Evolutionary conservation across 371 early-diverging fungal genomes (phyloP), one percentile per base, ranked within the genome.

Genomic region (Rhizopus arrhizus): DNA sequence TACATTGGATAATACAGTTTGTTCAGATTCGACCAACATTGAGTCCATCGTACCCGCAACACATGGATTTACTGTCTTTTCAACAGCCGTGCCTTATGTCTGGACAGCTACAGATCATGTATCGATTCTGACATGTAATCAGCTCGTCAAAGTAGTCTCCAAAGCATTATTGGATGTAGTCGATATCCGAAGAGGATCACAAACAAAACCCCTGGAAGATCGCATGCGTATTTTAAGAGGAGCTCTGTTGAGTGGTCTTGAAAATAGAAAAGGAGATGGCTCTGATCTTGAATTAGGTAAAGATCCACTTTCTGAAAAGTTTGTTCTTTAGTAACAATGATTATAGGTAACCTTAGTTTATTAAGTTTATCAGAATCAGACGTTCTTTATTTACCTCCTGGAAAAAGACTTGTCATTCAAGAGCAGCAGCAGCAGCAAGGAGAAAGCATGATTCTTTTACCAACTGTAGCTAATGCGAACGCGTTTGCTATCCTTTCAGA

Each of bases 101-200:
- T 98, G 98, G 98, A 85, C 91, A 10, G 84, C 91, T 3, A 82
- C 89, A 22, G 97, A 96, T 66, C 98, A 98, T 73, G 84, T 89
- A 29, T 85, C 89, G 15, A 90, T 95, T 56, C 73, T 96, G 56
- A 97, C 97, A 87, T 98, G 97, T 65, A 90, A 90, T 58, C 98
- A 97, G 72, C 75, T 97, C 42, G 89, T 89, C 10, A 77, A 77
- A 11, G 81, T 82, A 8, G 63, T 91, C 13, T 81, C 88, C 4
- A 73, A 72, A 12, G 69, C 86, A 29, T 62, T 92, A 65, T 51
- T 88, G 10, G 82, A 83, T 53, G 69, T 91, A 51, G 86, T 89
- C 33, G 91, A 92, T 66, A 85, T 87, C 2, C 74, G 88, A 33
- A 75, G 75, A 34, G 78, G 82, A 0, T 68, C 82, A 3, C 93